Conservation (phyloP, 495 filamentous ascomycete species). For the Xylaria palmicola region DNA sequence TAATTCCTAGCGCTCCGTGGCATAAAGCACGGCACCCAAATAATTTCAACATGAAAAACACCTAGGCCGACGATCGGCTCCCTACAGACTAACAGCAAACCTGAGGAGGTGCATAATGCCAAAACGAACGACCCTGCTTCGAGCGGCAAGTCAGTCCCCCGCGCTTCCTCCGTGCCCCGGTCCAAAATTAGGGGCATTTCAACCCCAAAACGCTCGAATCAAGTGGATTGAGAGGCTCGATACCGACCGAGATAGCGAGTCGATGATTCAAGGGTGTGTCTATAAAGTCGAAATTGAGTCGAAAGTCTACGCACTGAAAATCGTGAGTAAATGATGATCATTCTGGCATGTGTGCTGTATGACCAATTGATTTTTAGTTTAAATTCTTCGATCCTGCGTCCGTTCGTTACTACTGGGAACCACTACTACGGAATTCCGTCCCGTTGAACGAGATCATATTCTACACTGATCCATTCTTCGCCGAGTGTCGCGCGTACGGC, state of each 20-base stretch:
- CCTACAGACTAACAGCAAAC: no score
- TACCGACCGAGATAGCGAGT: not conserved
- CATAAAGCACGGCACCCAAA: no score
- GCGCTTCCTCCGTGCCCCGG: no score
- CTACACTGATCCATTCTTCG: not conserved
- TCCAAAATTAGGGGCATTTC: not conserved
- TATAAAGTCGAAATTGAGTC: not conserved
- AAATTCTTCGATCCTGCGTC: not conserved
- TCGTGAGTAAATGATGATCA: not conserved
- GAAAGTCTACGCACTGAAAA: not conserved
- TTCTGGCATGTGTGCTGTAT: not conserved
- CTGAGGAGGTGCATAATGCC: no score
- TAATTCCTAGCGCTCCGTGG: no score
- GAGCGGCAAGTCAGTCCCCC: no score
- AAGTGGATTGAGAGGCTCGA: not conserved
- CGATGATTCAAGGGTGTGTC: not conserved
- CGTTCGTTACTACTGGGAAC: not conserved
- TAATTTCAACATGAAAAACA: no score
- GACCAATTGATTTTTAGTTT: not conserved
- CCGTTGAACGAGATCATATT: not conserved
- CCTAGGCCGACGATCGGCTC: no score
- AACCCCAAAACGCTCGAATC: not conserved
- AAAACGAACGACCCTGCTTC: no score
- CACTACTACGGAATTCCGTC: not conserved
- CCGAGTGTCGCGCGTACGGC: not conserved